Percentiles rank a stretch among this genome's conserved stretches.
Evolutionary conservation across 768 basidiomycete species (phyloP).

Genomic region (Auriscalpium microsporum): DNA sequence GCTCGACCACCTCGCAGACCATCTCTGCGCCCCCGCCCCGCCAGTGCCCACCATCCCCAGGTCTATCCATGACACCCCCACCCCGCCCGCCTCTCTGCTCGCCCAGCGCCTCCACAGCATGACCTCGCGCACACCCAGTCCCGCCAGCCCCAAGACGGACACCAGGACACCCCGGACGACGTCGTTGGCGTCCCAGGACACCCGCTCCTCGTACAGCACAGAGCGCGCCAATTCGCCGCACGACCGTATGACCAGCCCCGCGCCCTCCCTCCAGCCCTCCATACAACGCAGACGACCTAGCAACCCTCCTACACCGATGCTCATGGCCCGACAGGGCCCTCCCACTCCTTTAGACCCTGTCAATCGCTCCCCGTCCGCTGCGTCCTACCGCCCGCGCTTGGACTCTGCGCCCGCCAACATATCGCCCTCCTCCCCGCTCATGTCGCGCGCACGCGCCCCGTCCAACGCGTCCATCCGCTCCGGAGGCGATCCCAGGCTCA

Average conservation of each 20-base stretch:
- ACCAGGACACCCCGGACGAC: background rate
- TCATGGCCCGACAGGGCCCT: background rate
- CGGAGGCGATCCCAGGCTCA: constrained; percentile 1
- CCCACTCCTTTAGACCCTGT: background rate
- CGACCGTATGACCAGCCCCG: background rate
- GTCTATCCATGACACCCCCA: constrained; percentile 32
- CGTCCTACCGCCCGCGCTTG: background rate
- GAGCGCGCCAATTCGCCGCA: background rate
- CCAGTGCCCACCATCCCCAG: constrained; percentile 29
- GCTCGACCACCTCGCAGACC: constrained; percentile 66
- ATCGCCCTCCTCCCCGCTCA: background rate
- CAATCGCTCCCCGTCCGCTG: background rate
- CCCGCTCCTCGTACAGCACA: background rate
- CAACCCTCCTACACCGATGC: background rate
- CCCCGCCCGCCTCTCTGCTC: constrained; percentile 40
- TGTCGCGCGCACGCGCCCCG: constrained; percentile 14
- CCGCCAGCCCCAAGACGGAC: background rate
- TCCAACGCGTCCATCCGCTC: constrained; percentile 16
- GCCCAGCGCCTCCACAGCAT: constrained; percentile 1
- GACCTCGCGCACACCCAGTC: background rate
- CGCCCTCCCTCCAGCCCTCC: background rate
- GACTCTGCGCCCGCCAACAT: background rate
- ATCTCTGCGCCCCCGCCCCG: constrained; percentile 53
- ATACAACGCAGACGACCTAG: too few species aligned
- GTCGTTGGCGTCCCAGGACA: background rate